These are phyloP conservation scores for Monilinia fructicola DNA, from an alignment of 2,329 filamentous ascomycete species.

Conservation along the genomic window DNA sequence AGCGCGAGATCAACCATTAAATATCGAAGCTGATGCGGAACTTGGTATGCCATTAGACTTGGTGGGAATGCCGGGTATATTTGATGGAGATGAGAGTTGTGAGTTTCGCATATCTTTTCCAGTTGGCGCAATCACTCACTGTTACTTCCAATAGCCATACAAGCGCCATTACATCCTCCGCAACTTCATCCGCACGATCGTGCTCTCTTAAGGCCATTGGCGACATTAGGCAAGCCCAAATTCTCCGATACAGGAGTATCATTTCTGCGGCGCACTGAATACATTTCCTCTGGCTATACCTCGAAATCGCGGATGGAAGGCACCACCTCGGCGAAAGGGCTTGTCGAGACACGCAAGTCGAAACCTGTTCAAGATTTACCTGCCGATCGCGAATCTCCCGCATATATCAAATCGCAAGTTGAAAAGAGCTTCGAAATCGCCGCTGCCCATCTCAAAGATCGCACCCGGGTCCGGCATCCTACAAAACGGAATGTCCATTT, in stretches of 20 bases:
- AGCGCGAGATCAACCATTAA: slow-evolving; percentile 86
- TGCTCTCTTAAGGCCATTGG: slow-evolving; percentile 76
- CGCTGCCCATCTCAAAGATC: slow-evolving; percentile 54
- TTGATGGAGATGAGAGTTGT: slow-evolving; percentile 95
- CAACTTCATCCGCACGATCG: slow-evolving; percentile 80
- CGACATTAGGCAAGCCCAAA: slow-evolving; percentile 81
- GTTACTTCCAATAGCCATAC: slow-evolving; percentile 62
- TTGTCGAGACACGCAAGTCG: slow-evolving; percentile 46
- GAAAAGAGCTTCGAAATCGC: slow-evolving; percentile 60
- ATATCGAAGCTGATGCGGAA: slow-evolving; percentile 96
- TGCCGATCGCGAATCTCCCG: slow-evolving; percentile 58
- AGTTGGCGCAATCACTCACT: slow-evolving; percentile 30
- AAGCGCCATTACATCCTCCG: slow-evolving; percentile 70
- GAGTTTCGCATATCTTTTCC: slow-evolving; percentile 42
- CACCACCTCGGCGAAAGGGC: slow-evolving; percentile 51
- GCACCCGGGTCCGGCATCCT: slow-evolving; percentile 56
- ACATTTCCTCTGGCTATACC: slow-evolving; percentile 66
- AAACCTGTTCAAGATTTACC: slow-evolving; percentile 48
- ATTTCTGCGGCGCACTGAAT: slow-evolving; percentile 94
- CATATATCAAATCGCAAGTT: slow-evolving; percentile 67
- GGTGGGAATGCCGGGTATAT: slow-evolving; percentile 90
- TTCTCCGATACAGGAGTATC: slow-evolving; percentile 76
- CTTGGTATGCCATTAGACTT: slow-evolving; percentile 96
- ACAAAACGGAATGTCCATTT: slow-evolving; percentile 56
- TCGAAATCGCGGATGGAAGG: slow-evolving; percentile 52